Evolutionary conservation across 805 yeast genomes (phyloP), one percentile per base, ranked within the genome.

Genomic region (Nakazawaea populi): DNA sequence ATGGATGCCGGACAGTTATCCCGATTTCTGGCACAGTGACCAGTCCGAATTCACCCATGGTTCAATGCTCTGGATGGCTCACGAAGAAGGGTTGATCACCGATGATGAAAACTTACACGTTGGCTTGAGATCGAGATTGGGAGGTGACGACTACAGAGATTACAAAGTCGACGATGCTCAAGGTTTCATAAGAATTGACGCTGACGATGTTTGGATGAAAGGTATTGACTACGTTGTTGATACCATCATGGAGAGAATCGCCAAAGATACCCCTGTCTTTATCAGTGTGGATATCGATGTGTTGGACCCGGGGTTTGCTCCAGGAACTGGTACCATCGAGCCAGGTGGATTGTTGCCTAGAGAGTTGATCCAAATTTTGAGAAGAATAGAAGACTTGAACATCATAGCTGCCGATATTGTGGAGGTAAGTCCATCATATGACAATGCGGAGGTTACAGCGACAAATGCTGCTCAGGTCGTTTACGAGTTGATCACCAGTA

Each of bases 11-110:
- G 73, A 77, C 53, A 76, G 82, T 62, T 87, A 86, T 60, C 86
- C 88, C 28, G 69, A 81, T 14, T 77, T 74, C 60, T 79, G 85
- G 85, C 72, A 71, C 58, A 71, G 80, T n/a, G 74, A 75, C 37
- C 77, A 75, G 57, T 70, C 77, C 41, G 80, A 82, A 46, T 76
- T 85, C 65, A 88, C 87, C 41, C 96, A 88, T 61, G 96, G 96
- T 5, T 83, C 94, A 6, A 86, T 88, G 91, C 72, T 88, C 38
- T 87, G 94, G 94, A 76, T 83, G 74, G 92, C 92, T 6, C 65
- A 68, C 49, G 73, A 83, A 52, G 95, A 88, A 61, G 90, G 87
- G 0, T 69, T 86, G 48, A 64, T 85, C 34, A 59, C 72, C 51
- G 69, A 80, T 34, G 70, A 71, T 46, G 66, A 77, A 46, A 85